Percentiles rank a stretch among this genome's conserved stretches.
These are phyloP conservation scores for Lasiosphaeris hirsuta DNA, from an alignment of 495 filamentous ascomycete genomes.

Conservation along the genomic window DNA sequence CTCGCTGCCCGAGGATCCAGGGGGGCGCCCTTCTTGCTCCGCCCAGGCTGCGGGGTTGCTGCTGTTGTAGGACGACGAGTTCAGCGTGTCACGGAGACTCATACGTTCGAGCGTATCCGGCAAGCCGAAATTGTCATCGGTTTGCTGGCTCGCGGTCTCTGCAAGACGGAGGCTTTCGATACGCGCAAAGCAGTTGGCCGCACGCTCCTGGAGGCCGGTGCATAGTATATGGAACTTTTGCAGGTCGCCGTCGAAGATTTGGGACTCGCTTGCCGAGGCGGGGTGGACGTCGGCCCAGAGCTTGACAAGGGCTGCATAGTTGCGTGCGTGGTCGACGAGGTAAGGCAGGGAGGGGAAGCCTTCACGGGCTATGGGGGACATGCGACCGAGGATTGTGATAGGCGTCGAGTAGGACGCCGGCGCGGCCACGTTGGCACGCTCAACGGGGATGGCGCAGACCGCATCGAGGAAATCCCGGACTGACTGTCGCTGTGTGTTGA, in stretches of 20 bases:
- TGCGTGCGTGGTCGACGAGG: slow-evolving; percentile 84
- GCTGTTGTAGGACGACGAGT: slow-evolving; percentile 26
- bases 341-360: slow-evolving; percentile 94
- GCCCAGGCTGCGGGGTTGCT: slow-evolving; percentile 31
- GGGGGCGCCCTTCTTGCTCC: slow-evolving; percentile 37
- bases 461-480: slow-evolving; percentile 86
- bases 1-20: slow-evolving; percentile 49
- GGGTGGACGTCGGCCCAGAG: slow-evolving; percentile 73
- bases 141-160: slow-evolving; percentile 66
- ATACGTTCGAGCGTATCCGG: slow-evolving; percentile 72
- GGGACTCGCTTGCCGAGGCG: slow-evolving; percentile 42
- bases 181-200: slow-evolving; percentile 40
- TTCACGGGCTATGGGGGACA: slow-evolving; percentile 80
- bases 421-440: slow-evolving; percentile 59
- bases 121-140: slow-evolving; percentile 60
- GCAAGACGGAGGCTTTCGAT: slow-evolving; percentile 28
- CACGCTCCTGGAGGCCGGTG: slow-evolving; percentile 64
- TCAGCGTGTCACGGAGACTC: slow-evolving; percentile 43
- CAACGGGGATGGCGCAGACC: slow-evolving; percentile 76
- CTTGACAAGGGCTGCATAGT: slow-evolving; percentile 81
- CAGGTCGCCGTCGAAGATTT: slow-evolving; percentile 59
- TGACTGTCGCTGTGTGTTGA: slow-evolving; percentile 59
- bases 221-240: slow-evolving; percentile 73
- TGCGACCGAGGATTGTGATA: slow-evolving; percentile 79
- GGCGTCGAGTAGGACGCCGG: slow-evolving; percentile 92